Evolutionary conservation across 441 rosid genomes (phyloP).

Genomic region (Dalechampia spathulata): DNA sequence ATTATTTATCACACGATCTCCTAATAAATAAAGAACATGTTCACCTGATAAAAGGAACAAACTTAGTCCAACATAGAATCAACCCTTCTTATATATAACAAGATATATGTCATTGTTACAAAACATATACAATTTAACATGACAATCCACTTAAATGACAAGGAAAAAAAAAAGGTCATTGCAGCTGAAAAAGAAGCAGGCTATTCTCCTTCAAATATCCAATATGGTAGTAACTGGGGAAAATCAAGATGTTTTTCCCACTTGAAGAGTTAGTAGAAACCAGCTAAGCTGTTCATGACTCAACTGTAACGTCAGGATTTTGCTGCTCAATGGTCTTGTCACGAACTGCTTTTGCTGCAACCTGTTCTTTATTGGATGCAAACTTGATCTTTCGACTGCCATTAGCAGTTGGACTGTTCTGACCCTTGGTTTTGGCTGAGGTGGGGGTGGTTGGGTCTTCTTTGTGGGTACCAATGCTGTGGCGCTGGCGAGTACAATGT

Average conservation of each 20-base stretch:
- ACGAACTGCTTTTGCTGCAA: constrained; percentile 27
- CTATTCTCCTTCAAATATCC: constrained; percentile 23
- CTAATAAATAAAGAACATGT: too few relatives aligned
- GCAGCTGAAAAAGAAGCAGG: constrained; percentile 28
- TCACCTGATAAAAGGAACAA: constrained; percentile 12
- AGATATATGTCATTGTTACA: too few relatives aligned
- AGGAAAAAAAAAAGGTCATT: constrained; percentile 9
- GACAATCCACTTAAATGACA: constrained; percentile 15
- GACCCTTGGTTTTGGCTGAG: constrained; percentile 33
- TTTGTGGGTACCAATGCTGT: constrained; percentile 52
- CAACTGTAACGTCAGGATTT: constrained; percentile 25
- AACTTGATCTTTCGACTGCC: constrained; percentile 32
- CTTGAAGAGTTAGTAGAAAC: constrained; percentile 22
- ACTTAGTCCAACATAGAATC: constrained; percentile 17
- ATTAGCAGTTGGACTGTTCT: constrained; percentile 24
- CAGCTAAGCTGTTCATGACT: constrained; percentile 29
- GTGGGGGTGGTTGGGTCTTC: constrained; percentile 17
- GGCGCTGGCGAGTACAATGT: constrained; percentile 39
- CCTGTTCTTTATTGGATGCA: constrained; percentile 29
- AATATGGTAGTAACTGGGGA: constrained; percentile 15
- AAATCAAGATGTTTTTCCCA: constrained; percentile 22
- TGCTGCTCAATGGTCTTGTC: constrained; percentile 23
- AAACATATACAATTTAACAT: constrained; percentile 46
- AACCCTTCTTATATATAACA: background rate
- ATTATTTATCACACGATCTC: too few relatives aligned